These are phyloP conservation scores for Limnanthes douglasii DNA, from an alignment of 345 rosid species.

Conservation along the genomic window DNA sequence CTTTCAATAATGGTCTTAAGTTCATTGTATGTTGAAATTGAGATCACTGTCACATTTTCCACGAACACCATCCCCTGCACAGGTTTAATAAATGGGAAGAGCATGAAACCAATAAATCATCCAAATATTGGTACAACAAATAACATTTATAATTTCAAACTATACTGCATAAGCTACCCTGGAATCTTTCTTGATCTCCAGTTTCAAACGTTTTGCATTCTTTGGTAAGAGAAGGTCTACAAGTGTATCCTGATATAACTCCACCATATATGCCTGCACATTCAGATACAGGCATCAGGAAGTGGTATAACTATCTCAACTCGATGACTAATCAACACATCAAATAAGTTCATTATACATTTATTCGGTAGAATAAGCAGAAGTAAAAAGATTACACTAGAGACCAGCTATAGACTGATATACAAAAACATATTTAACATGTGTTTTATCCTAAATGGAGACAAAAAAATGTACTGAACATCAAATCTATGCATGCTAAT, in stretches of 20 bases:
- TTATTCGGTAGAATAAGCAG: too few species aligned
- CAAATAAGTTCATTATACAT: too few species aligned
- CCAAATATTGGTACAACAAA: too few species aligned
- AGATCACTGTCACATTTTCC: constrained; percentile 66
- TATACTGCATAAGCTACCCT: constrained; percentile 31
- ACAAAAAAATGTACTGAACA: too few species aligned
- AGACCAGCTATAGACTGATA: too few species aligned
- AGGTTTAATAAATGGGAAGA: constrained; percentile 7
- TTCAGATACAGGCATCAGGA: too few species aligned
- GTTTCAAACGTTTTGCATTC: constrained; percentile 47
- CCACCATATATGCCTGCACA: constrained; percentile 86
- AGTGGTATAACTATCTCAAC: too few species aligned
- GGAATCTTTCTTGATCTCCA: constrained; percentile 90
- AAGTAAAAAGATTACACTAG: too few species aligned
- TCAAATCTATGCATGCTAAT: too few species aligned
- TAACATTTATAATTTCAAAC: background rate
- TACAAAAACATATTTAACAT: too few species aligned
- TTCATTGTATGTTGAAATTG: constrained; percentile 68
- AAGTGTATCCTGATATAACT: constrained; percentile 89
- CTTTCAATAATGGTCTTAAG: constrained; percentile 47
- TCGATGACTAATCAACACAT: too few species aligned
- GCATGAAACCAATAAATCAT: background rate
- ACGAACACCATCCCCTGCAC: constrained; percentile 82
- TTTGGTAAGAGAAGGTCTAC: constrained; percentile 73
- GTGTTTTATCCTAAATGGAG: too few species aligned